Percentiles rank a stretch among this genome's conserved stretches.
phyloP scores from a whole-genome alignment of 495 filamentous ascomycete genomes.

The Hypoxylon trugodes region DNA sequence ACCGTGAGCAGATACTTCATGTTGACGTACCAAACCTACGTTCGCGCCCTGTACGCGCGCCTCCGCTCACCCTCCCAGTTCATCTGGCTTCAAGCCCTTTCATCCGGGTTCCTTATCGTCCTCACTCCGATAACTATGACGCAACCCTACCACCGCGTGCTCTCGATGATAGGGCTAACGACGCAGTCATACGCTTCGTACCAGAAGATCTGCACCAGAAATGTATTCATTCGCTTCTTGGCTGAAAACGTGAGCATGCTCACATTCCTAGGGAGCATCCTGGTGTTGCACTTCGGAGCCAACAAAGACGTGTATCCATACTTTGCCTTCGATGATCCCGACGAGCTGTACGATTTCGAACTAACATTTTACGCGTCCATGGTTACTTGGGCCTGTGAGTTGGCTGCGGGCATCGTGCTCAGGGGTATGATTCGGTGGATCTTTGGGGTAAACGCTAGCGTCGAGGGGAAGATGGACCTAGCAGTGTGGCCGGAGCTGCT shows the following conservation, averaged over 20 bases:
- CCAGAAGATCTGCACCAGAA: constrained; percentile 65
- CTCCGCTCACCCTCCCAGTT: constrained; percentile 67
- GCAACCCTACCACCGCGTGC: constrained; percentile 58
- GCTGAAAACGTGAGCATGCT: constrained; percentile 73
- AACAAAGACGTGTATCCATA: constrained; percentile 69
- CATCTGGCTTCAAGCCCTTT: constrained; percentile 65
- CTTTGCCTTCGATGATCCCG: constrained; percentile 61
- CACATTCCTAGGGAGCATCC: constrained; percentile 65
- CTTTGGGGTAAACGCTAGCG: constrained; percentile 65
- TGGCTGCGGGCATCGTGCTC: constrained; percentile 64
- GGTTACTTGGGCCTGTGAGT: constrained; percentile 69
- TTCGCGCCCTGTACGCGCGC: constrained; percentile 71
- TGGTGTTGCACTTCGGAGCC: constrained; percentile 67
- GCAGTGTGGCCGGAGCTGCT: constrained; percentile 68
- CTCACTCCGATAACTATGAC: constrained; percentile 69
- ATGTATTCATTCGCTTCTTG: constrained; percentile 68
- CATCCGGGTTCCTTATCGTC: constrained; percentile 64
- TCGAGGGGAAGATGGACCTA: constrained; percentile 67
- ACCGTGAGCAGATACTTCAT: constrained; percentile 63
- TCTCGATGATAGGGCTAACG: constrained; percentile 58
- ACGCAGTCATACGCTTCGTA: constrained; percentile 64
- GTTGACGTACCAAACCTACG: constrained; percentile 73
- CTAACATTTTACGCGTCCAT: constrained; percentile 67
- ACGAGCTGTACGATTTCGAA: constrained; percentile 61
- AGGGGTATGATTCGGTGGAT: constrained; percentile 60